These are phyloP conservation scores for Candida namnaoensis DNA, from an alignment of 805 yeast species.

Conservation along the genomic window DNA sequence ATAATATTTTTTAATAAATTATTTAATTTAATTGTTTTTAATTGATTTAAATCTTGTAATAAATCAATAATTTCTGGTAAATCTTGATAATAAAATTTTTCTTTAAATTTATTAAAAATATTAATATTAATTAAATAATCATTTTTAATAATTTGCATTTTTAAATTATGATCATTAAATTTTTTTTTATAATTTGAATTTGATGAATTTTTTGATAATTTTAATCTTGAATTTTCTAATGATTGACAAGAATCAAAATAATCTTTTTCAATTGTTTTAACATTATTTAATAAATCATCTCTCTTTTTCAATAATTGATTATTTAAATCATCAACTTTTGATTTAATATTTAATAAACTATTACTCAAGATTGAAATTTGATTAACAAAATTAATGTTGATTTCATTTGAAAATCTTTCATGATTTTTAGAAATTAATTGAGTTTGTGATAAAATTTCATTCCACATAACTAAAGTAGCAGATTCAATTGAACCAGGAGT, in stretches of 20 bases:
- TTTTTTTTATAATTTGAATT: conserved; percentile 37
- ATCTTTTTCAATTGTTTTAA: conserved; percentile 42
- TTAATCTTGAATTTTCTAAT: conserved; percentile 75
- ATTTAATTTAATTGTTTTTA: conserved; percentile 65
- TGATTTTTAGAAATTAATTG: conserved; percentile 71
- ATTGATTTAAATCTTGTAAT: conserved; percentile 76
- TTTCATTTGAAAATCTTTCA: conserved; percentile 45
- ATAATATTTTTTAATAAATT: conserved; percentile 56
- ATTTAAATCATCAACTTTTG: conserved; percentile 42
- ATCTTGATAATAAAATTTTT: conserved; percentile 88
- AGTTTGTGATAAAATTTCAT: conserved; percentile 74
- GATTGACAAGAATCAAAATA: conserved; percentile 76
- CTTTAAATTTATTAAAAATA: conserved; percentile 84
- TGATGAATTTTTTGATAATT: conserved; percentile 53
- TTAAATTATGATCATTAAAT: conserved; percentile 52
- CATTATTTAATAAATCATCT: conserved; percentile 21
- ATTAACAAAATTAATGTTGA: conserved; percentile 50
- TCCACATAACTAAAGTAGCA: conserved; percentile 87
- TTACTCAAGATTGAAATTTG: conserved; percentile 46
- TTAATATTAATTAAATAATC: conserved; percentile 71
- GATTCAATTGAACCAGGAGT: conserved; percentile 95
- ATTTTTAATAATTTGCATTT: conserved; percentile 87
- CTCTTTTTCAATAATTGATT: conserved; percentile 41
- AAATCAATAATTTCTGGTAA: conserved; percentile 84
- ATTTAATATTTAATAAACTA: conserved; percentile 45